Conservation (phyloP, 768 basidiomycete genomes). For the Boletus vinaceobasis region DNA sequence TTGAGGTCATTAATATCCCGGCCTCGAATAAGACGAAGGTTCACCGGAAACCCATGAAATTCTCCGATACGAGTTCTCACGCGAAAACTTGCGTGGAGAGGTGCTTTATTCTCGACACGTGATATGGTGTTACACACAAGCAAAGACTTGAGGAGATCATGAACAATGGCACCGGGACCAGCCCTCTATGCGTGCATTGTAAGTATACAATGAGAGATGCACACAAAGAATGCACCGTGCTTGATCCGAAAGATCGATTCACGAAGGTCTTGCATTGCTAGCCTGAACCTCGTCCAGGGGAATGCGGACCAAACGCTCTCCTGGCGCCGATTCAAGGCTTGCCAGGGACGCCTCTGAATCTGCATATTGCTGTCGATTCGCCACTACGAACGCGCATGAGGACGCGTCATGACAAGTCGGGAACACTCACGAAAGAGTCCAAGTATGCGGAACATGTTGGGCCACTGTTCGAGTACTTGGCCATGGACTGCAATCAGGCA, state of each 20-base stretch:
- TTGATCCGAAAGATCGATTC: not conserved
- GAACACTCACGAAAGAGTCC: slow-evolving; percentile 57
- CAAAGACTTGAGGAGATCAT: not conserved
- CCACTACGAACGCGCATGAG: slow-evolving; percentile 37
- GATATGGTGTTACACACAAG: not conserved
- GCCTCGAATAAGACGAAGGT: not conserved
- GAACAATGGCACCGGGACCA: not conserved
- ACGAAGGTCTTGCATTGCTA: slow-evolving; percentile 9
- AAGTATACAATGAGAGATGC: not conserved
- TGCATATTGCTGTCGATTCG: slow-evolving; percentile 39
- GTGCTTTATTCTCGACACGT: not conserved
- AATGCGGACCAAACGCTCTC: slow-evolving; percentile 69
- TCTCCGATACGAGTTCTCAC: not conserved
- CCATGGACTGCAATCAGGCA: slow-evolving; percentile 54
- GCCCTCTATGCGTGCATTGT: not conserved
- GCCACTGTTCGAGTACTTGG: slow-evolving; percentile 77
- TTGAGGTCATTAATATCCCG: not conserved
- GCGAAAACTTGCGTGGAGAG: not conserved
- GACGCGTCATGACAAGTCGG: not conserved
- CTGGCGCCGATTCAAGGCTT: slow-evolving; percentile 28
- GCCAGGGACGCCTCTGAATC: slow-evolving; percentile 22
- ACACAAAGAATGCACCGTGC: no score
- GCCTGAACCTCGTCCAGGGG: slow-evolving; percentile 63
- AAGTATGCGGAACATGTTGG: slow-evolving; percentile 77
- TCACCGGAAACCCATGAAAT: not conserved